Conservation (phyloP, 129 eudicot genomes). For the Lactuca saligna region DNA sequence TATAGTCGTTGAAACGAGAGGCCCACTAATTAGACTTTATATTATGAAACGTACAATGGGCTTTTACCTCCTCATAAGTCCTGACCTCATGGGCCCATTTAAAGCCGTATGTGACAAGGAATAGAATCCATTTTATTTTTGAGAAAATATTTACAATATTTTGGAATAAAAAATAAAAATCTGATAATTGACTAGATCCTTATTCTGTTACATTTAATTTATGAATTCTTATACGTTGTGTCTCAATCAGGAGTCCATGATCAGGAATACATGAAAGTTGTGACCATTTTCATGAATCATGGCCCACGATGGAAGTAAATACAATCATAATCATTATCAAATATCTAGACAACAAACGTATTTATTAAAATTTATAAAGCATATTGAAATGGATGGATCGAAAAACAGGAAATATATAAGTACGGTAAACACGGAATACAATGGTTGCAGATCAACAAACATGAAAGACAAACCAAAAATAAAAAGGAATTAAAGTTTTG, state of each 20-base stretch:
- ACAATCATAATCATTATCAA: not conserved
- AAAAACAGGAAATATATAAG: too few species aligned
- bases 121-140: not conserved
- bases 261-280: not conserved
- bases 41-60: conserved; percentile 23
- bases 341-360: not conserved
- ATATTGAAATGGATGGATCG: too few species aligned
- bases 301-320: not conserved
- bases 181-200: not conserved
- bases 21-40: conserved; percentile 22
- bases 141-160: not conserved
- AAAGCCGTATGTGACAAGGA: conserved; percentile 23
- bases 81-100: conserved; percentile 24
- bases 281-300: not conserved
- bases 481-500: too few species aligned
- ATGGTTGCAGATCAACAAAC: too few species aligned
- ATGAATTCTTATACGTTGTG: not conserved
- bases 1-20: conserved; percentile 20
- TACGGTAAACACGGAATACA: too few species aligned
- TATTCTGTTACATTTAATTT: too few species aligned
- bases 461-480: too few species aligned
- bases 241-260: not conserved
- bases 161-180: not conserved
- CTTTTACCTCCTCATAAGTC: conserved; percentile 8
- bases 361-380: too few species aligned